phyloP scores from a whole-genome alignment of 1,139 yeast species.

The Entelexis sorbosivorans region DNA sequence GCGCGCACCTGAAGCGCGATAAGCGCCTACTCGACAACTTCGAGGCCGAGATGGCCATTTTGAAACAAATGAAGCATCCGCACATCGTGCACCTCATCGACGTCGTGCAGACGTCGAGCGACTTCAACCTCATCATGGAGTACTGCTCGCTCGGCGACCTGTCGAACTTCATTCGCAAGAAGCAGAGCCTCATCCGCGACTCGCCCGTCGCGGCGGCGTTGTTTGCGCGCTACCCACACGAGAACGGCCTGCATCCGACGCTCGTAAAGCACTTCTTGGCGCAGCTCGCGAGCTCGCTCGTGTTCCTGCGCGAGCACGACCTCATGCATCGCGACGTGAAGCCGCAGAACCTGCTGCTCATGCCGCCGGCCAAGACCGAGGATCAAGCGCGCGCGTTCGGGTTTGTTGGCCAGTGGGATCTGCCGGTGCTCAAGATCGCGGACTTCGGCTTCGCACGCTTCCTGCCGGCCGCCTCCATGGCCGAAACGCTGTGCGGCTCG shows the following conservation, averaged over 20 bases:
- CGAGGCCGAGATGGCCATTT: constrained; percentile 79
- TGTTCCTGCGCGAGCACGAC: constrained; percentile 68
- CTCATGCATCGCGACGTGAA: constrained; percentile 89
- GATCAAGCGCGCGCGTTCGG: constrained; percentile 46
- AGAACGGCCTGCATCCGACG: constrained; percentile 67
- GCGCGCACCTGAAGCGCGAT: constrained; percentile 55
- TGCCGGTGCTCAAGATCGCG: constrained; percentile 85
- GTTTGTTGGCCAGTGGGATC: constrained; percentile 71
- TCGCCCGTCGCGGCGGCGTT: constrained; percentile 73
- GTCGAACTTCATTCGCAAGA: constrained; percentile 69
- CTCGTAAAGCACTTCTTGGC: constrained; percentile 75
- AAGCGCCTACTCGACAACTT: constrained; percentile 80
- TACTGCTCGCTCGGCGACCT: constrained; percentile 92
- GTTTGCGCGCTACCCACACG: constrained; percentile 64
- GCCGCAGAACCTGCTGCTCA: constrained; percentile 78
- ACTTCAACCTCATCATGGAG: constrained; percentile 91
- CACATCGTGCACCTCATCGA: constrained; percentile 82
- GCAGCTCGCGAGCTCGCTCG: constrained; percentile 74
- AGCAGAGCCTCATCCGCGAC: constrained; percentile 52
- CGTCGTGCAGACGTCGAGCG: constrained; percentile 63
- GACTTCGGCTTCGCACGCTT: constrained; percentile 97
- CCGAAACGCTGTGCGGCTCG: constrained; percentile 94
- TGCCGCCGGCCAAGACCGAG: constrained; percentile 61
- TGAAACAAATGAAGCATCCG: constrained; percentile 80
- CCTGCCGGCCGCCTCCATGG: constrained; percentile 82